Evolutionary conservation across 2,329 filamentous ascomycete genomes (phyloP).

Genomic region (Aspergillus udagawae): DNA sequence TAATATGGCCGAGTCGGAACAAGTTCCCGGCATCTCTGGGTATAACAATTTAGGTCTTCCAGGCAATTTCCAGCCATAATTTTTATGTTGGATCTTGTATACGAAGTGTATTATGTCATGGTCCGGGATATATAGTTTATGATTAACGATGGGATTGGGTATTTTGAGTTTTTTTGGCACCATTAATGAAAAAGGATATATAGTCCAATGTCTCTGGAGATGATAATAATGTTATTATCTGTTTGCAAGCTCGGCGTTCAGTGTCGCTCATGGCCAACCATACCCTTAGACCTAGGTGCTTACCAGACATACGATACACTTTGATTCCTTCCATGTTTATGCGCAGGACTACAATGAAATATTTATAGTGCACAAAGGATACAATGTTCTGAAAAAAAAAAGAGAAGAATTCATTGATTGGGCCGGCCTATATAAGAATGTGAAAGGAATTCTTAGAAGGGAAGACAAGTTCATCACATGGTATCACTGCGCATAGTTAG

Average conservation of each 20-base stretch:
- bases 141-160: not conserved
- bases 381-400: not conserved
- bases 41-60: conserved; percentile 11
- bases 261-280: not conserved
- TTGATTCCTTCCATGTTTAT: not conserved
- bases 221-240: no score
- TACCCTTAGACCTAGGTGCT: not conserved
- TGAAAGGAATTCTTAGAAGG: not conserved
- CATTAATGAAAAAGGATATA: not conserved
- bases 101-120: not conserved
- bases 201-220: no score
- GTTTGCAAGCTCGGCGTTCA: no score
- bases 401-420: conserved; percentile 1
- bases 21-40: conserved; percentile 2
- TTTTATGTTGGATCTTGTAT: not conserved
- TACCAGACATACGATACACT: not conserved
- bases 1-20: conserved; percentile 4
- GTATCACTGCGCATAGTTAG: conserved; percentile 3
- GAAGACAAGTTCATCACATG: conserved; percentile 2
- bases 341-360: not conserved
- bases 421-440: conserved; percentile 11
- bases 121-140: not conserved
- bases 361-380: not conserved
- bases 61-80: conserved; percentile 9
- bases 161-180: not conserved